Evolutionary conservation across 441 rosid genomes (phyloP), one percentile per base, ranked within the genome.

Genomic region (Capsella rubella): DNA sequence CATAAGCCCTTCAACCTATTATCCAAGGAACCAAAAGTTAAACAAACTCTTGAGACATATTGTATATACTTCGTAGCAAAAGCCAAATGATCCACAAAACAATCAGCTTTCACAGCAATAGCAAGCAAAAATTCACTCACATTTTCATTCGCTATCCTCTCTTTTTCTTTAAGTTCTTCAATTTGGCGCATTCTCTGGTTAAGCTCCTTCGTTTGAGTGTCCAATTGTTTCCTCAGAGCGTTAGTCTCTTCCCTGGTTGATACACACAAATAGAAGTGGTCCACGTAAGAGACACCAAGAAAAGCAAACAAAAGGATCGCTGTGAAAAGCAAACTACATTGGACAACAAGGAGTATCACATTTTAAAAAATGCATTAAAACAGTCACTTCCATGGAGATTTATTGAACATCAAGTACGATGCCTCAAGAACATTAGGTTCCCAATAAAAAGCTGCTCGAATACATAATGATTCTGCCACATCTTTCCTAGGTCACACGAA

Each of bases 1-100:
- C 97, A 95, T 92, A 69, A 95, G 93, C 78, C 99, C 99, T 82
- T 95, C 99, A 72, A 95, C 85, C 98, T 95, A 78, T 40, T 47
- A 84, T 72, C 34, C 18, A 70, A 72, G 11, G 37, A 52, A 15
- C 45, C 61, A 70, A 45, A 47, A n/a, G 34, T 39, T 6, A 25
- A 31, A 40, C 25, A 43, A 61, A 43, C 32, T 53, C 52, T 69
- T 49, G 5, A 11, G 37, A 14, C 55, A 25, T 32, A 3, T 15
- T 55, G 37, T 37, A 47, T 14, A 43, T 60, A 60, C 8, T 43
- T 43, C 35, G 3, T 43, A 27, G 54, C 18, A 27, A 16, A n/a
- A 25, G 47, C 39, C 40, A 69, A 32, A 55, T 40, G 6, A 47
- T 32, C 29, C 46, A 75, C 28, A 2, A 43, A 34, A 61, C 6